Percentiles rank a stretch among this genome's conserved stretches.
Evolutionary conservation across 208 protist species (phyloP).

Genomic region (Acanthamoeba royreba): DNA sequence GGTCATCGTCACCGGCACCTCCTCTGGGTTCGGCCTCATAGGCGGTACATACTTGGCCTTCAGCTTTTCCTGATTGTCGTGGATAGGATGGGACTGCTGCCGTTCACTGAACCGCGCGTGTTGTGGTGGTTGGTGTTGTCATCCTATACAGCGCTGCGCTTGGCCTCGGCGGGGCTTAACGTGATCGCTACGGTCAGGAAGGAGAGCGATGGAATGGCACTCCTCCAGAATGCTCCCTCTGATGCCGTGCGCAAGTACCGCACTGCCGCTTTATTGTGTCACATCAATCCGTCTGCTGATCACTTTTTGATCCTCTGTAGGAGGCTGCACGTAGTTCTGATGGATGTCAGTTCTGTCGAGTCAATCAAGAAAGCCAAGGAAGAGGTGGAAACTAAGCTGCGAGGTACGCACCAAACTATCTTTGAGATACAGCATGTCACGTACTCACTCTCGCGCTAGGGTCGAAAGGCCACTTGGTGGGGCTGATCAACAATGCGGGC

Average conservation of each 20-base stretch:
- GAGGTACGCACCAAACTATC: no score
- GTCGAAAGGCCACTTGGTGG: background rate
- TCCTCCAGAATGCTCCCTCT: background rate
- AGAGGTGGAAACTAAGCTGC: background rate
- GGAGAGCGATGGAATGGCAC: background rate
- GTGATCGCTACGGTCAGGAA: background rate
- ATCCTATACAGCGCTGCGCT: background rate
- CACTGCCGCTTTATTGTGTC: background rate
- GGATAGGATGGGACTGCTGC: background rate
- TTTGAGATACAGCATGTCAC: background rate
- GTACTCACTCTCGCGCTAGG: background rate
- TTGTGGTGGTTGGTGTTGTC: no score
- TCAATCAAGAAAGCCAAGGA: background rate
- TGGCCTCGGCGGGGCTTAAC: background rate
- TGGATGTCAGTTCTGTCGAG: background rate
- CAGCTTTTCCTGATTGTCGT: background rate
- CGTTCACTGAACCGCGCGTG: no score
- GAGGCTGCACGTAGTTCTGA: background rate
- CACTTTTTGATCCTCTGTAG: background rate
- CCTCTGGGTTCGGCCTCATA: background rate
- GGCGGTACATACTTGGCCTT: background rate
- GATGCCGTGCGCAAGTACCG: background rate
- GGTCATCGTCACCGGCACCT: background rate
- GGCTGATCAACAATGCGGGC: background rate
- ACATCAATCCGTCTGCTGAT: background rate